A percentile compares a stretch with the other conserved stretches of the same genome.
Conservation (phyloP, 108 stramenopile species). For the Cylindrotheca closterium region DNA sequence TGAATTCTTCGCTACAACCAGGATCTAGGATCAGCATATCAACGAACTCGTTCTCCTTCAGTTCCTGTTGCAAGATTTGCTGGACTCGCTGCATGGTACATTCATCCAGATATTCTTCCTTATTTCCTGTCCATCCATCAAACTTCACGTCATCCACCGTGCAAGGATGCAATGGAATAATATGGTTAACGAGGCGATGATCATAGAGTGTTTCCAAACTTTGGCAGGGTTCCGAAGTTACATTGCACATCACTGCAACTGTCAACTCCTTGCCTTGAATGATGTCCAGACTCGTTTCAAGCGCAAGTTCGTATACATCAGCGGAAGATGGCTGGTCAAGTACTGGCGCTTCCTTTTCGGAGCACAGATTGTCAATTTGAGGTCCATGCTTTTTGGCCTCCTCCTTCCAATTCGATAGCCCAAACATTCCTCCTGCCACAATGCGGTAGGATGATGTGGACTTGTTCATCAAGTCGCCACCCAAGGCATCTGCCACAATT, state of each 20-base stretch:
- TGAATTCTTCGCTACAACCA: background rate
- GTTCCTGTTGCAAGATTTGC: background rate
- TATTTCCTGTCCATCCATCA: too few species aligned
- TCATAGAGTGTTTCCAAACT: background rate
- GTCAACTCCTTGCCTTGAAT: background rate
- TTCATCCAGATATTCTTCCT: background rate
- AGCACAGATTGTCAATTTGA: constrained; percentile 14
- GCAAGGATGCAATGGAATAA: background rate
- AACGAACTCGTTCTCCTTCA: background rate
- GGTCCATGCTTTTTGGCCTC: constrained; percentile 68
- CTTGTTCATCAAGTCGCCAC: constrained; percentile 7
- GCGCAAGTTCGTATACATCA: background rate
- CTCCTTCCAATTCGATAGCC: constrained; percentile 66
- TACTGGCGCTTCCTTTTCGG: background rate
- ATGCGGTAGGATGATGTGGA: constrained; percentile 56
- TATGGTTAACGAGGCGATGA: background rate
- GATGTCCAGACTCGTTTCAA: background rate
- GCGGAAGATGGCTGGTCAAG: background rate
- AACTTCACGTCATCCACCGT: background rate
- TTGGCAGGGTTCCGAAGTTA: background rate
- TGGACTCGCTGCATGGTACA: background rate
- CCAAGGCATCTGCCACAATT: constrained; percentile 32
- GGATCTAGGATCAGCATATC: background rate
- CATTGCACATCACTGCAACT: background rate
- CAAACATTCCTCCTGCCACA: constrained; percentile 70